Percentiles rank a stretch among this genome's conserved stretches.
These are phyloP conservation scores for Globisporangium cystogenes DNA, from an alignment of 352 stramenopile species.

Conservation along the genomic window DNA sequence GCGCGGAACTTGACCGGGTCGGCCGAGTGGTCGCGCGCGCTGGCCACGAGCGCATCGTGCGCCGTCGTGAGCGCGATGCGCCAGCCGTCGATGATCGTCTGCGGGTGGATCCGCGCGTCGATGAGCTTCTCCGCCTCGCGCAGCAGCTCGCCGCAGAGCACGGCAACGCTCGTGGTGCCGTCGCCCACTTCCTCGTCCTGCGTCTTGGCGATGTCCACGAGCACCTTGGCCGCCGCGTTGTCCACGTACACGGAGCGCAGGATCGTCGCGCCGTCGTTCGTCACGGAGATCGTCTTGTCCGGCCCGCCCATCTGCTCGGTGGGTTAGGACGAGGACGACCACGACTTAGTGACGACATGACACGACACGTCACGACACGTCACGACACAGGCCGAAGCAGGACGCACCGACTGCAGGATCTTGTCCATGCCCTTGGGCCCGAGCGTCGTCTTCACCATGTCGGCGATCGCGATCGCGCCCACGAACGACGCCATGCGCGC, in stretches of 20 bases:
- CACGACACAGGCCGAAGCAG: not conserved
- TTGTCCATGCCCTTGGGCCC: conserved; percentile 99
- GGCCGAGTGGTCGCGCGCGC: conserved; percentile 73
- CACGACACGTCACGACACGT: not conserved
- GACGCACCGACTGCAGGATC: conserved; percentile 94
- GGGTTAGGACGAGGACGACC: not conserved
- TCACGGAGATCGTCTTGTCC: conserved; percentile 92
- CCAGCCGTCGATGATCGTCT: conserved; percentile 99
- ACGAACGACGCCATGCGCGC: conserved; percentile 98
- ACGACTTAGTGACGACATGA: not conserved
- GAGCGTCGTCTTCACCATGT: conserved; percentile 99
- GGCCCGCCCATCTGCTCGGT: conserved; percentile 56
- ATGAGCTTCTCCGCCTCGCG: conserved; percentile 96
- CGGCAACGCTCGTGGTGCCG: conserved; percentile 96
- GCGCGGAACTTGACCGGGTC: conserved; percentile 89
- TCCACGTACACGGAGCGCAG: conserved; percentile 96
- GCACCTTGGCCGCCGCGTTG: conserved; percentile 98
- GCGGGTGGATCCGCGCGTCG: conserved; percentile 94
- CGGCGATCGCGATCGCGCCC: conserved; percentile 98
- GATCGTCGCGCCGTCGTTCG: conserved; percentile 99
- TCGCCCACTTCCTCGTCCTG: conserved; percentile 99
- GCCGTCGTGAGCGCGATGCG: conserved; percentile 91
- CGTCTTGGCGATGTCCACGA: conserved; percentile 99
- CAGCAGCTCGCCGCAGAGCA: conserved; percentile 97
- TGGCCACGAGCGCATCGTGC: conserved; percentile 85